A percentile compares a stretch with the other conserved stretches of the same genome.
Evolutionary conservation across 148 eudicot species (phyloP).

Genomic region (Vaccinium corymbosum): DNA sequence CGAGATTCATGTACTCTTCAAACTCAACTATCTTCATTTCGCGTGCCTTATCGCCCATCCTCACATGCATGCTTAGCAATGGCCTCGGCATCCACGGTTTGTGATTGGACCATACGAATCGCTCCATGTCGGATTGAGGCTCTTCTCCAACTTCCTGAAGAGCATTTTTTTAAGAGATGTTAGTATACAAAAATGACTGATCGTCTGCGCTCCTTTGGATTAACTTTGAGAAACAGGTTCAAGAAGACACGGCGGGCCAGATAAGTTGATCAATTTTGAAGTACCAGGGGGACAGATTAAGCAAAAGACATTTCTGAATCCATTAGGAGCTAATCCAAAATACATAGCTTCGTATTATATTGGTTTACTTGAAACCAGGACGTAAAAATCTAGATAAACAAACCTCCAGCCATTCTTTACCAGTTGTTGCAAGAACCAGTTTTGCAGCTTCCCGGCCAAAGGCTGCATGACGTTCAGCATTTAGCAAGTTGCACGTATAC

Average conservation of each 20-base stretch:
- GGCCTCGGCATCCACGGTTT: conserved; percentile 92
- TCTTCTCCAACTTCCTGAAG: conserved; percentile 35
- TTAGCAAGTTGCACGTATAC: conserved; percentile 78
- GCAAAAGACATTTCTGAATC: background rate
- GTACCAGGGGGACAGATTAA: background rate
- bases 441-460: conserved; percentile 88
- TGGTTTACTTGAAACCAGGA: background rate
- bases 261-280: background rate
- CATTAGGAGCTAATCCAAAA: background rate
- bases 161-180: background rate
- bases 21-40: conserved; percentile 92
- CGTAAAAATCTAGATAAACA: background rate
- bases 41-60: conserved; percentile 96
- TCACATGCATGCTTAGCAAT: conserved; percentile 81
- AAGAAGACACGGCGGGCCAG: background rate
- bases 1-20: conserved; percentile 78
- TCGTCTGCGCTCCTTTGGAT: background rate
- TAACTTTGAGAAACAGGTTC: background rate
- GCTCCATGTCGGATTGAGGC: conserved; percentile 46
- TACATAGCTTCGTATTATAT: background rate
- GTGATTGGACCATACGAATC: conserved; percentile 79
- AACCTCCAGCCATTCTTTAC: conserved; percentile 42
- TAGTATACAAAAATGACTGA: background rate
- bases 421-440: conserved; percentile 47
- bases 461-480: conserved; percentile 72